These are phyloP conservation scores for Prunus davidiana DNA, from an alignment of 306 rosid species.

Conservation along the genomic window DNA sequence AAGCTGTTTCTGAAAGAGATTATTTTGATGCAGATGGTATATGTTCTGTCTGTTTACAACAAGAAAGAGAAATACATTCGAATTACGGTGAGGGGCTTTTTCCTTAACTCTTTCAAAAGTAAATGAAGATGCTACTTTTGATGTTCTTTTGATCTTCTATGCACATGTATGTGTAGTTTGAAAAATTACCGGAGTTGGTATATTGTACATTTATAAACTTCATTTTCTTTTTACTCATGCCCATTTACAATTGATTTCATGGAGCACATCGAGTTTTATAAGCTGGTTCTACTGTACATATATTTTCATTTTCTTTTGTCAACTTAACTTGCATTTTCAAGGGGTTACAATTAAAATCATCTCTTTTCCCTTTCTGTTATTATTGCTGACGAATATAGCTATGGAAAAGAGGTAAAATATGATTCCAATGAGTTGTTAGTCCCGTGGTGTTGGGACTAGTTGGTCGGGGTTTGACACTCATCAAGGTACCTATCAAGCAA, in stretches of 20 bases:
- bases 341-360: too few relatives aligned
- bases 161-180: not conserved
- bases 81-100: slow-evolving; percentile 68
- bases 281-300: not conserved
- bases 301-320: not conserved
- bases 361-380: not conserved
- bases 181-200: not conserved
- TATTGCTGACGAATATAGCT: not conserved
- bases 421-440: too few relatives aligned
- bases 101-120: not conserved
- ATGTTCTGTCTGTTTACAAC: slow-evolving; percentile 88
- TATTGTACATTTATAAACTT: not conserved
- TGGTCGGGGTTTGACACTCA: not conserved
- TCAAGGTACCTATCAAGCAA: not conserved
- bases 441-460: not conserved
- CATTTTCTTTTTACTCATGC: not conserved
- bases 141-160: not conserved
- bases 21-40: slow-evolving; percentile 80
- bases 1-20: not conserved
- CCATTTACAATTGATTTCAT: not conserved
- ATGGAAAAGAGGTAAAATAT: too few relatives aligned
- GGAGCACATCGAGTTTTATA: not conserved
- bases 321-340: not conserved
- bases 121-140: not conserved
- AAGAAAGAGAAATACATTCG: slow-evolving; percentile 93